Evolutionary conservation across 257 asterid genomes (phyloP).

Genomic region (Solanum habrochaites): DNA sequence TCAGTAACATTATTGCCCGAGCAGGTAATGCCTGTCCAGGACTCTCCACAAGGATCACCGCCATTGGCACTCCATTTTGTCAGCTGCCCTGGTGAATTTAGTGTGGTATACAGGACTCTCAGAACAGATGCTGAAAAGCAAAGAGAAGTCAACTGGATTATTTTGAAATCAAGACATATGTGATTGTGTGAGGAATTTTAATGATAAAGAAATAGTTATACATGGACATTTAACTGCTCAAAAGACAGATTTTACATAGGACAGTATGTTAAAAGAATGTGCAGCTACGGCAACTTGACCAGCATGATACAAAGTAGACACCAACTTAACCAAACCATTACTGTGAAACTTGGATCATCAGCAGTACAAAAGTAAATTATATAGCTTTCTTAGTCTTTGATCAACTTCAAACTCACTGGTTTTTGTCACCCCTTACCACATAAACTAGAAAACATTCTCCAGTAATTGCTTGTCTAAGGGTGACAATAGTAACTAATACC

Average conservation of each 20-base stretch:
- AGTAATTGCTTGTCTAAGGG: background rate
- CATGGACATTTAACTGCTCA: background rate
- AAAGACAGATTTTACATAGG: background rate
- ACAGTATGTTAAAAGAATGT: background rate
- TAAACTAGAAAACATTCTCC: background rate
- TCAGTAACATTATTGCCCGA: conserved; percentile 57
- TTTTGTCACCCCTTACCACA: background rate
- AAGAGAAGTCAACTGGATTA: background rate
- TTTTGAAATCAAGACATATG: background rate
- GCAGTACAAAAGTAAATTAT: background rate
- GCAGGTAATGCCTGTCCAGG: conserved; percentile 73
- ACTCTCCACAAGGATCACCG: conserved; percentile 77
- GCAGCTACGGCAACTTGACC: background rate
- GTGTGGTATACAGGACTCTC: conserved; percentile 38
- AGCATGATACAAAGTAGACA: background rate
- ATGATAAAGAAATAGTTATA: background rate
- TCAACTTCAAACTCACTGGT: background rate
- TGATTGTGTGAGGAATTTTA: background rate
- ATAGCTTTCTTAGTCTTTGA: background rate
- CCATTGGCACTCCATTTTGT: conserved; percentile 53
- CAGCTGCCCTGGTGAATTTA: conserved; percentile 60
- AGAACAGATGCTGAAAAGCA: conserved; percentile 43
- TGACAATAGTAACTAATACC: background rate
- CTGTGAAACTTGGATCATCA: background rate
- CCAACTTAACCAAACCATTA: background rate